Base-by-base conservation (phyloP, 2,329 filamentous ascomycete species). In the Pseudogymnoascus sp. region DNA sequence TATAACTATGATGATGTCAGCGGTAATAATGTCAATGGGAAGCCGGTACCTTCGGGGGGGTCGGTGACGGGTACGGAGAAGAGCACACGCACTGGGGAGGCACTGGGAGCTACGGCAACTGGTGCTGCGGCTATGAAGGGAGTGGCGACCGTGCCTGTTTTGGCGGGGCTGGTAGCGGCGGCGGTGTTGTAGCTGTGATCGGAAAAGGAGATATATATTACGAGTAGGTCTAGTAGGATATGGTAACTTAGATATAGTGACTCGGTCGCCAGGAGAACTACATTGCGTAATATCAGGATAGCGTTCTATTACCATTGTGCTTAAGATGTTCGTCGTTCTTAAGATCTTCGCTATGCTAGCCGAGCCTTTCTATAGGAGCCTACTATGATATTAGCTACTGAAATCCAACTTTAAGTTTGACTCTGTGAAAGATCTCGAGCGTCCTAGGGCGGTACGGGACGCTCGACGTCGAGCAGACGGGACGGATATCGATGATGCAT, bases 401-500 rank as follows among this genome's bases (percentile, higher is more conserved):
- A 19, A 19, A 19, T 1, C 1, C 19, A 19, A 1, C 19, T 19
- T 19, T 19, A 19, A 19, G 19, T 2, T 19, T 19, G 19, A 19
- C 19, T 19, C 19, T 19, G 81, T 86, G 53, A 83, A 87, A 66
- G 93, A 97, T 82, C 79, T 97, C 63, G 88, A 95, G 70, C 90
- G 97, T 97, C 65, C 80, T 97, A 19, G 60, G 64, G 8, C 84
- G 88, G 72, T 96, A 89, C 72, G 91, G 91, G 47, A 86, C 89
- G 31, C 92, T 96, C 73, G 89, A 93, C 65, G 83, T 96, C 14
- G 90, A 97, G 80, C 86, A 93, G 65, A 87, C 86, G 42, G 92
- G 47, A 96, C 91, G 21, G 91, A 96, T 71, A 89, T 96, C 60
- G 90, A 96, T 66, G 90, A 96, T 72, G 92, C 93, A 1, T 81